These are phyloP conservation scores for Diaporthe sp. DNA, from an alignment of 2,329 filamentous ascomycete genomes.

Conservation along the genomic window DNA sequence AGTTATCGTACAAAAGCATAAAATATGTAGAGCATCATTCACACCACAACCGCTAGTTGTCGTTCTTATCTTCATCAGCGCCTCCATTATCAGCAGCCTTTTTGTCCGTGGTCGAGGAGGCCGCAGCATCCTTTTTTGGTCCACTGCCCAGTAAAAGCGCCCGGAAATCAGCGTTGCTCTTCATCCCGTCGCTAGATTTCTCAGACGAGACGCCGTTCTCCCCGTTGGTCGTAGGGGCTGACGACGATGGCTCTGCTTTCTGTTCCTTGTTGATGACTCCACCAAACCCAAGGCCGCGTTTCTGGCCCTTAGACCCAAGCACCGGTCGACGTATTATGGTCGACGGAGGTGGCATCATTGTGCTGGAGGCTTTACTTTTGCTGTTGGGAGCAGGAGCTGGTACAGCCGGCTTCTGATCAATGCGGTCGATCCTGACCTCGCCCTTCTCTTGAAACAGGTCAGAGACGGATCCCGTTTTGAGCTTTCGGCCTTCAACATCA, in stretches of 20 bases:
- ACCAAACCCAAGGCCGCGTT: conserved; percentile 50
- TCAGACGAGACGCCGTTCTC: conserved; percentile 36
- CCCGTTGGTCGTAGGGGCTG: conserved; percentile 38
- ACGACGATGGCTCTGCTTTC: conserved; percentile 38
- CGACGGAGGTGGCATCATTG: conserved; percentile 61
- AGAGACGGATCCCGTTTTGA: conserved; percentile 68
- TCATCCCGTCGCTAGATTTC: conserved; percentile 52
- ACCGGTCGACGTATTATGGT: conserved; percentile 57
- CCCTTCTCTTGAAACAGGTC: conserved; percentile 68
- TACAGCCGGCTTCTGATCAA: conserved; percentile 53
- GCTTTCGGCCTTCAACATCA: conserved; percentile 66
- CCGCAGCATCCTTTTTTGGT: conserved; percentile 29
- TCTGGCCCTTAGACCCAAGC: conserved; percentile 47
- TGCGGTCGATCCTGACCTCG: conserved; percentile 59
- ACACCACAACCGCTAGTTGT: conserved; percentile 32
- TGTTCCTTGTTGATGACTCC: conserved; percentile 45
- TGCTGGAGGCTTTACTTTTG: conserved; percentile 47
- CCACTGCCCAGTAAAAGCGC: conserved; percentile 60
- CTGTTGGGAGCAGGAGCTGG: conserved; percentile 49
- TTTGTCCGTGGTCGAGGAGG: conserved; percentile 11
- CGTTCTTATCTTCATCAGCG: conserved; percentile 5
- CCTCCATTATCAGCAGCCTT: conserved; percentile 22
- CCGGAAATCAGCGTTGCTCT: conserved; percentile 72
- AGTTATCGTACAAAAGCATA: conserved; percentile 29
- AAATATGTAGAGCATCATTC: conserved; percentile 25